A percentile compares a stretch with the other conserved stretches of the same genome.
Conservation (phyloP, 257 asterid genomes). For the Prunella vulgaris region DNA sequence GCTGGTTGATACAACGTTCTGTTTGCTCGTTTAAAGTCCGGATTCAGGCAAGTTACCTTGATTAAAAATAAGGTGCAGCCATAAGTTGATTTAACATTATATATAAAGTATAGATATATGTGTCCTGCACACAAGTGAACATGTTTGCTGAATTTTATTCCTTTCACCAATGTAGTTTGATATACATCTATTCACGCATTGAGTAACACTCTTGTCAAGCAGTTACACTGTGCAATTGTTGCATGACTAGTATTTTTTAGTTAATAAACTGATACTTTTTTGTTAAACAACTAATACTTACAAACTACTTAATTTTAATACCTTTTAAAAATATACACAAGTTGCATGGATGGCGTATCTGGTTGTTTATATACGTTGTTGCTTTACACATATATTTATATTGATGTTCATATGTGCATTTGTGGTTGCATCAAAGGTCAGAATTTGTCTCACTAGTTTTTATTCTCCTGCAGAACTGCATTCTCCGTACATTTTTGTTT, state of each 20-base stretch:
- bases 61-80: not conserved
- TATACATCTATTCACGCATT: not conserved
- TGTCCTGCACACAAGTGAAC: too few relatives aligned
- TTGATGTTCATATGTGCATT: not conserved
- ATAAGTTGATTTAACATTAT: not conserved
- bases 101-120: not conserved
- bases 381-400: not conserved
- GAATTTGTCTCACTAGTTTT: conserved; percentile 7
- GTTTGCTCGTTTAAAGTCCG: not conserved
- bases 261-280: not conserved
- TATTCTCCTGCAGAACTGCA: not conserved
- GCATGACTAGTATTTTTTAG: not conserved
- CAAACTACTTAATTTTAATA: not conserved
- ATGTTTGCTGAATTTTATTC: too few relatives aligned
- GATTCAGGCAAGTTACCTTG: not conserved
- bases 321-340: not conserved
- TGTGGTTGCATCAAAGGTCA: not conserved
- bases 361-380: not conserved
- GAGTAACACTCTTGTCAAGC: not conserved
- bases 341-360: not conserved
- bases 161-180: too few relatives aligned
- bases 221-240: not conserved
- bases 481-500: not conserved
- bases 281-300: not conserved
- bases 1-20: not conserved